Evolutionary conservation across 2,329 filamentous ascomycete species (phyloP), one percentile per base, ranked within the genome.

Genomic region (Venturia effusa): DNA sequence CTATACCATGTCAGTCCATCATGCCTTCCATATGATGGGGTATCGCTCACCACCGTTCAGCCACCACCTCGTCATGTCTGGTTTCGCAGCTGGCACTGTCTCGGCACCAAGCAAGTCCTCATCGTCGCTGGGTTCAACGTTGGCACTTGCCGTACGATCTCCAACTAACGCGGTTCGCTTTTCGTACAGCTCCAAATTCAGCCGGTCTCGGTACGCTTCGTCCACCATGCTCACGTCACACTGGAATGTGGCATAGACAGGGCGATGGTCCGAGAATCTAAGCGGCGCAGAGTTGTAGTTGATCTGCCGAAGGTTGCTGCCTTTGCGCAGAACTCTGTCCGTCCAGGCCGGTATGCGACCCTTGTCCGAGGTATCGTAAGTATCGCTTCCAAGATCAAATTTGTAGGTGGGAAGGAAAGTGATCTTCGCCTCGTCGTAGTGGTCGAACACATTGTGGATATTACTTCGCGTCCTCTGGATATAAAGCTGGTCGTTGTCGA

Each of bases 401-500:
- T 96, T 96, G 79, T 99, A 99, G 0, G 94, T 99, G 0, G 94
- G 94, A 70, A 89, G 82, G 72, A 99, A 99, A 1, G 82, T 88
- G 68, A 97, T 95, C 63, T 84, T 84, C 5, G 89, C 88, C 76
- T 99, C 94, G 0, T 90, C 93, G 74, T 97, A 99, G 72, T 88
- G 95, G 1, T 86, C 90, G 70, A 99, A 99, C 0, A 90, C 64
- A 60, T 87, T 55, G 92, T 81, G 0, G 93, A 94, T 63, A 90
- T 89, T 61, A 96, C 87, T 94, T 97, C 99, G 79, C 60, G 97
- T 87, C 94, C 99, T 97, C 79, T 97, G 92, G 10, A 97, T 79
- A 72, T 97, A 97, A 64, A 99, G 82, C 86, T 90, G 92, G 71
- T 97, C 93, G 70, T 97, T 95, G 66, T 94, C 89, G 72, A 96